Conservation (phyloP, 768 basidiomycete species). For the Pulveroboletus sp. region DNA sequence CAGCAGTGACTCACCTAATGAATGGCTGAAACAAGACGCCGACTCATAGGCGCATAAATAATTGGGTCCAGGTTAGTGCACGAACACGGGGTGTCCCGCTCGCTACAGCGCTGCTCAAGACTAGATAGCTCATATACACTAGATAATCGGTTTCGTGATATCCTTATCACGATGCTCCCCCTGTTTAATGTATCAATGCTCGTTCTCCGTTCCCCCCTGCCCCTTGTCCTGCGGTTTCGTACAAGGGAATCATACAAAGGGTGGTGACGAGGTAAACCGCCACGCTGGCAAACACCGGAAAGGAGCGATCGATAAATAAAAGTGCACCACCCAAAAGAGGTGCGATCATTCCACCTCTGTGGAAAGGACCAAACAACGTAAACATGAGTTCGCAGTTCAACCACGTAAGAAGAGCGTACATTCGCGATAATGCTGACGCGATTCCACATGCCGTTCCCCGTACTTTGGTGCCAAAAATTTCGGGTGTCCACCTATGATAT, state of each 20-base stretch:
- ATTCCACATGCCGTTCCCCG: slow-evolving; percentile 87
- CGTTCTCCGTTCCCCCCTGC: slow-evolving; percentile 8
- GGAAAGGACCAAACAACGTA: not conserved
- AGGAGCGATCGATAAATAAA: slow-evolving; percentile 57
- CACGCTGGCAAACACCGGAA: slow-evolving; percentile 76
- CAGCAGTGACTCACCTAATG: too few relatives aligned
- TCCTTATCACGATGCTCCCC: not conserved
- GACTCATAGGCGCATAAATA: too few relatives aligned
- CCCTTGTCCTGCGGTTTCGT: slow-evolving; percentile 43
- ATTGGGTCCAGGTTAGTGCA: too few relatives aligned
- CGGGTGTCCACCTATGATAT: slow-evolving; percentile 64
- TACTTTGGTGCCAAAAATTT: slow-evolving; percentile 80
- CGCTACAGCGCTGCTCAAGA: too few relatives aligned
- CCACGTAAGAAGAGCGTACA: slow-evolving; percentile 41
- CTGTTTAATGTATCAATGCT: slow-evolving; percentile 17
- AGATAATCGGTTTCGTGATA: not conserved
- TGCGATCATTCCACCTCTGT: slow-evolving; percentile 84
- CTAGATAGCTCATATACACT: not conserved
- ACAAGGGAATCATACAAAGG: slow-evolving; percentile 54
- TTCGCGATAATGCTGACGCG: slow-evolving; percentile 79
- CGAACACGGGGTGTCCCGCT: too few relatives aligned
- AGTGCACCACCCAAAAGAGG: slow-evolving; percentile 74
- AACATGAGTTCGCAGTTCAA: too few relatives aligned
- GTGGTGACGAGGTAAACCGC: slow-evolving; percentile 61
- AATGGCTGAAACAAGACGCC: too few relatives aligned